These are phyloP conservation scores for Hericium coralloides DNA, from an alignment of 768 basidiomycete species.

Conservation along the genomic window DNA sequence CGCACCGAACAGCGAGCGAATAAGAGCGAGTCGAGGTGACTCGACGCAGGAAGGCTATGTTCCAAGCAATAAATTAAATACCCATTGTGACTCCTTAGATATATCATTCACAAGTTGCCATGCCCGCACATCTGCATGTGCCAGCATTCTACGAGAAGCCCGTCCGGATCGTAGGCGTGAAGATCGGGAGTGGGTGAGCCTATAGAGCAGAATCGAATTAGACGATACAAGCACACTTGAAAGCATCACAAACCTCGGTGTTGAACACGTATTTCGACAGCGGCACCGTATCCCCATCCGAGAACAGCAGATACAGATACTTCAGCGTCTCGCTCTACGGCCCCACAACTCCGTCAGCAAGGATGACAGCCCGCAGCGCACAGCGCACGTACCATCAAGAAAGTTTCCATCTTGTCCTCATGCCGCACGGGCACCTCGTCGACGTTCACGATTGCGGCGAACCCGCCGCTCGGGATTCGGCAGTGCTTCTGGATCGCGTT, in stretches of 20 bases:
- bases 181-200: slow-evolving; percentile 69
- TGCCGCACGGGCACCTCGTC: slow-evolving; percentile 58
- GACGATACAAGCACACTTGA: background rate
- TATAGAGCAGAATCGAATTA: slow-evolving; percentile 15
- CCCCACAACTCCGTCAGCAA: background rate
- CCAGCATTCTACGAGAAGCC: slow-evolving; percentile 30
- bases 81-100: background rate
- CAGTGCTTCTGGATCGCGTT: slow-evolving; percentile 82
- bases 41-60: too few relatives aligned
- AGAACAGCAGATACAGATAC: slow-evolving; percentile 84
- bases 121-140: background rate
- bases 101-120: background rate
- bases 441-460: slow-evolving; percentile 77
- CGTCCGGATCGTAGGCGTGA: slow-evolving; percentile 41
- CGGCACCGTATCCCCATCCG: slow-evolving; percentile 62
- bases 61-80: background rate
- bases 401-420: slow-evolving; percentile 95
- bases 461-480: slow-evolving; percentile 69
- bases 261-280: slow-evolving; percentile 81
- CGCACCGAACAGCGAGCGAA: too few relatives aligned
- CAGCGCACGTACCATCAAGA: slow-evolving; percentile 61
- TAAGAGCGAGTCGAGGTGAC: too few relatives aligned
- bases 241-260: slow-evolving; percentile 55
- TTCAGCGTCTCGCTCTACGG: slow-evolving; percentile 85
- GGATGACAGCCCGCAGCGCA: background rate